A percentile compares a stretch with the other conserved stretches of the same genome.
phyloP scores from a whole-genome alignment of 2,329 filamentous ascomycete species.

The Nothomitra cinnamomea region DNA sequence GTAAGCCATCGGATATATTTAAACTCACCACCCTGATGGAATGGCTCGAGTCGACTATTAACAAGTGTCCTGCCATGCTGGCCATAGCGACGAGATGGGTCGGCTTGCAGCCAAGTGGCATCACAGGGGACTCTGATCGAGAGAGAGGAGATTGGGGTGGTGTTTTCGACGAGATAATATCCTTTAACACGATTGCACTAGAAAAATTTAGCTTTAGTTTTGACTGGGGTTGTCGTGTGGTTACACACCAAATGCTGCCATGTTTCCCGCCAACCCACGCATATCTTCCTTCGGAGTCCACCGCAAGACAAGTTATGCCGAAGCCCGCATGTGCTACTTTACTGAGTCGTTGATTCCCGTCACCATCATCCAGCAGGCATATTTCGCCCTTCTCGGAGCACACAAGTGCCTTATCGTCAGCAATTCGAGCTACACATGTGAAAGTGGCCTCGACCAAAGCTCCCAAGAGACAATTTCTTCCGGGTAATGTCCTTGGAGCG shows the following conservation, averaged over 20 bases:
- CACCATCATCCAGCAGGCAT: conserved; percentile 70
- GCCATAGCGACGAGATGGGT: conserved; percentile 47
- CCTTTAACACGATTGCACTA: conserved; percentile 18
- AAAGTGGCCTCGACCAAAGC: conserved; percentile 71
- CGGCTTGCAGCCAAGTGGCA: conserved; percentile 13
- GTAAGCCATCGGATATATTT: conserved; percentile 18
- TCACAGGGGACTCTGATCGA: conserved; percentile 10
- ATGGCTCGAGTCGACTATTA: conserved; percentile 59
- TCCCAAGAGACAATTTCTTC: conserved; percentile 76
- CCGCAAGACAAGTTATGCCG: conserved; percentile 46
- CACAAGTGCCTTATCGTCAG: conserved; percentile 58
- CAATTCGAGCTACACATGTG: conserved; percentile 55
- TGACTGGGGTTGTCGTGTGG: not conserved
- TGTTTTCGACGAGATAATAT: conserved; percentile 19
- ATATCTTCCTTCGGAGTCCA: conserved; percentile 35
- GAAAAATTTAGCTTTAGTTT: conserved; percentile 17
- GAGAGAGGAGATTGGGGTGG: conserved; percentile 12
- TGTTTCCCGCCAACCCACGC: conserved; percentile 54
- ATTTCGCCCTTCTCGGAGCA: conserved; percentile 79
- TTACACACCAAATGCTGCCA: conserved; percentile 34
- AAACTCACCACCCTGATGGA: conserved; percentile 49
- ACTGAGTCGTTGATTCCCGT: conserved; percentile 51
- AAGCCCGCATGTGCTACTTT: conserved; percentile 52
- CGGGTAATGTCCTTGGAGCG: conserved; percentile 53
- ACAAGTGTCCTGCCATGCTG: conserved; percentile 46